These are phyloP conservation scores for Penicillium waksmanii DNA, from an alignment of 495 filamentous ascomycete genomes.

Conservation along the genomic window DNA sequence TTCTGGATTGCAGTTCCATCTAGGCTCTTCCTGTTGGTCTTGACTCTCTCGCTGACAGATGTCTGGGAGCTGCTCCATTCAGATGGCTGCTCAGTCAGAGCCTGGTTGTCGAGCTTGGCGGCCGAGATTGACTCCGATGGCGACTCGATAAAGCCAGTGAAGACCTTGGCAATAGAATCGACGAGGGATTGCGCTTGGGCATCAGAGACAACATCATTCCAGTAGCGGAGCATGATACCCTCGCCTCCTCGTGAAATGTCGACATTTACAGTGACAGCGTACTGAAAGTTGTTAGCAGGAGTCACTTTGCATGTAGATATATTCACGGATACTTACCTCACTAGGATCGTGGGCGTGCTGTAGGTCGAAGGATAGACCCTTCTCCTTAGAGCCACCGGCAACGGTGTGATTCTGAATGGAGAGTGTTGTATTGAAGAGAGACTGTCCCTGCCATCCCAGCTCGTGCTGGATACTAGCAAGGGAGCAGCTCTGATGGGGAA, in stretches of 20 bases:
- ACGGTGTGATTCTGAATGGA: constrained; percentile 54
- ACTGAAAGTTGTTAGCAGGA: constrained; percentile 31
- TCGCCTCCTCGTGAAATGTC: constrained; percentile 46
- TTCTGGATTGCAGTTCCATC: constrained; percentile 37
- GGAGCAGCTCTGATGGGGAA: constrained; percentile 56
- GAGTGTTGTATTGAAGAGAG: constrained; percentile 61
- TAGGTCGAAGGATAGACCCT: constrained; percentile 43
- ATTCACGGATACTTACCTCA: constrained; percentile 38
- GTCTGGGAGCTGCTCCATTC: constrained; percentile 22
- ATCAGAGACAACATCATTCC: constrained; percentile 50
- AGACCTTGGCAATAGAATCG: constrained; percentile 37
- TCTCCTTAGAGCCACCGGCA: constrained; percentile 36
- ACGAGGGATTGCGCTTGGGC: constrained; percentile 38
- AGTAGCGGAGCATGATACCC: constrained; percentile 53
- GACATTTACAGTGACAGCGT: constrained; percentile 53
- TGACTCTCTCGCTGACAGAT: constrained; percentile 18
- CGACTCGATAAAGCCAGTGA: constrained; percentile 40
- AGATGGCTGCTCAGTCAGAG: constrained; percentile 3
- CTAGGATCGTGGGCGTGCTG: constrained; percentile 51
- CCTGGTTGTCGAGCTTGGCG: constrained; percentile 20
- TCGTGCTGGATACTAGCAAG: constrained; percentile 60
- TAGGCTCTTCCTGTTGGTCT: constrained; percentile 16
- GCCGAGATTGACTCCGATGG: constrained; percentile 28
- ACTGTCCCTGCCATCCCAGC: constrained; percentile 51
- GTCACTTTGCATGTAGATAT: background rate